Base-by-base conservation (phyloP, 768 basidiomycete species). In the Chalciporus pseudorubinellus region DNA sequence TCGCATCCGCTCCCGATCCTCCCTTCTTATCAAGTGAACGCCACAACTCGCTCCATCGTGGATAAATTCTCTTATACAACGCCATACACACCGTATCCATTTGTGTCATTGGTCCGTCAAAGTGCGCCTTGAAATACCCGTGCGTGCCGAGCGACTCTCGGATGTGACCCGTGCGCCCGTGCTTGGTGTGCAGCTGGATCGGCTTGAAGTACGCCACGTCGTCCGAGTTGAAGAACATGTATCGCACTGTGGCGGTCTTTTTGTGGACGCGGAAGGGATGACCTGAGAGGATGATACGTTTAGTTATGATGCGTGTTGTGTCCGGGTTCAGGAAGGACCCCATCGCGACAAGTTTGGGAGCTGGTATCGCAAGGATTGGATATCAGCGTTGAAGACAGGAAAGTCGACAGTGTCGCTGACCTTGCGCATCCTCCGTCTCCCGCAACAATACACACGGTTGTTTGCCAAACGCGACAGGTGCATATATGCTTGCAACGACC, bases 41-140 rank as follows among this genome's bases (percentile, higher is more conserved):
- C 81, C 79, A 88, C 44, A 78, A 52, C 57, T 76, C 73, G 43
- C 84, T 76, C 87, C 92, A 98, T 66, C 86, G 89, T 10, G 95
- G 95, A 70, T 82, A 98, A 50, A 94, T 86, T 38, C 97, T 79
- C 72, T 98, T 99, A 74, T 99, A 98, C 51, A 99, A 65, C 40
- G 86, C 84, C 87, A 98, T 88, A 69, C 94, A 97, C 50, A 98
- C 81, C 14, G 93, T 95, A 59, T 98, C 97, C 93, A 97, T 95
- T 74, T 94, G 92, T 64, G 81, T 87, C 60, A 98, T 84, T 19
- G 89, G 91, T 13, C 90, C 92, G 64, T 97, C 94, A 70, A 94
- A 93, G 67, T 91, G 82, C 16, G 93, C 95, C 75, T 98, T 98
- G 80, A 94, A 92, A 72, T 98, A 93, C 26, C 95, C 97, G 64